Base-by-base conservation (phyloP, 352 stramenopile species). In the Globisporangium takayamanum region DNA sequence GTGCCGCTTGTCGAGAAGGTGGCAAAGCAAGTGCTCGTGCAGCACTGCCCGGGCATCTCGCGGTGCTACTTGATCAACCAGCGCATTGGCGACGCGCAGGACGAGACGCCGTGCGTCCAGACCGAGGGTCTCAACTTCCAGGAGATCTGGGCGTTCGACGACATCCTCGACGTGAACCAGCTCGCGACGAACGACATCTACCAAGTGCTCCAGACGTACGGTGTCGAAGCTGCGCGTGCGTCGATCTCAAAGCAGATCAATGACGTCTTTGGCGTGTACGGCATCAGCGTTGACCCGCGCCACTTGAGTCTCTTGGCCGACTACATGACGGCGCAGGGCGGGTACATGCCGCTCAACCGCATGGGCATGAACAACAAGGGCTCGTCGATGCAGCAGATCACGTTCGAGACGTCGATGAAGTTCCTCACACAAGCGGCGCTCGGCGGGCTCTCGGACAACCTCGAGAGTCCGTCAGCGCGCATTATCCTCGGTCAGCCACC, bases 211-310 rank as follows among this genome's bases (percentile, higher is more conserved):
- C 88, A 92, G 60, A 96, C 93, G 4, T 99, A 99, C 73, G 98
- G 98, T 63, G 97, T 99, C 8, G 98, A 99, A 70, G 98, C 97
- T 22, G 95, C 95, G 49, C 88, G 98, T 25, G 95, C 88, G 41
- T 97, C 82, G 57, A 99, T 99, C 78, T 97, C 98, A 6, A 93
- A 98, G 59, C 97, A 99, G 82, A 99, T 99, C 67, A 96, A 89
- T 49, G 84, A 95, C 55, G 98, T 99, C 12, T 99, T 99, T 73
- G 97, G 95, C 50, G 97, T 99, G 1, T 99, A 99, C 79, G 97
- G 97, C 67, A 99, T 99, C 76, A 92, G 83, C 57, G 97, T 99
- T 14, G 97, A 99, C 73, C 88, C 92, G 46, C 89, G 97, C 64
- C 98, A 99, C 81, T 73, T 99, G 62, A 97, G 88, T 41, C 81